Percentiles rank a stretch among this genome's conserved stretches.
Evolutionary conservation across 75 land plant species (phyloP).

Genomic region (Pseudotsuga menziesii): DNA sequence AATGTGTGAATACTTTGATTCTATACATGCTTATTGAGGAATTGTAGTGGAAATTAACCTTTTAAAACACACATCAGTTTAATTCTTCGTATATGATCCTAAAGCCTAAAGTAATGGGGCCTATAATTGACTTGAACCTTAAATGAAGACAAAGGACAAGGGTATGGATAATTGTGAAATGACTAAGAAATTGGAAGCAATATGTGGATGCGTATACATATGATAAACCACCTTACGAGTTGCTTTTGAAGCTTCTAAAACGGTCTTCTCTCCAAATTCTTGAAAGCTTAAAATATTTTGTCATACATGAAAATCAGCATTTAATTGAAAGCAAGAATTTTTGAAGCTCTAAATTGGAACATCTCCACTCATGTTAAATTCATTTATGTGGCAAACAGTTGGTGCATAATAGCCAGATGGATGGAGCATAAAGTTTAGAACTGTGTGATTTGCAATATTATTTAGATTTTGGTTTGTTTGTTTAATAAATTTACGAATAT

Average conservation of each 20-base stretch:
- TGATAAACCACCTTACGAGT: not conserved
- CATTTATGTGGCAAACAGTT: not conserved
- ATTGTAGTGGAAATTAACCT: not conserved
- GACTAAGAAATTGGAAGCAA: not conserved
- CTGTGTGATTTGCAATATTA: not conserved
- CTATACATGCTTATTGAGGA: not conserved
- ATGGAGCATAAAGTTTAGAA: not conserved
- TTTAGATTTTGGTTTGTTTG: not conserved
- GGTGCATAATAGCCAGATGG: not conserved
- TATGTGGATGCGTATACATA: not conserved
- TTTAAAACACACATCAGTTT: not conserved
- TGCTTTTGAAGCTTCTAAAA: not conserved
- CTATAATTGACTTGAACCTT: not conserved
- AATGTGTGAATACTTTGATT: no score
- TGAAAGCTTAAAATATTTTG: not conserved
- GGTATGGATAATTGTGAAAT: not conserved
- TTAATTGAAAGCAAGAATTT: not conserved
- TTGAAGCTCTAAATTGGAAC: not conserved
- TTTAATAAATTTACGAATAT: not conserved
- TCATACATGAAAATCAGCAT: not conserved
- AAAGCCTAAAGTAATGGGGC: not conserved
- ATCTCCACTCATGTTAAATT: not conserved
- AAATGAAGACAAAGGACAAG: not conserved
- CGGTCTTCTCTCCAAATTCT: not conserved
- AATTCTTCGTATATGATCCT: not conserved